Conservation (phyloP, 345 rosid species). For the Acer campestre region DNA sequence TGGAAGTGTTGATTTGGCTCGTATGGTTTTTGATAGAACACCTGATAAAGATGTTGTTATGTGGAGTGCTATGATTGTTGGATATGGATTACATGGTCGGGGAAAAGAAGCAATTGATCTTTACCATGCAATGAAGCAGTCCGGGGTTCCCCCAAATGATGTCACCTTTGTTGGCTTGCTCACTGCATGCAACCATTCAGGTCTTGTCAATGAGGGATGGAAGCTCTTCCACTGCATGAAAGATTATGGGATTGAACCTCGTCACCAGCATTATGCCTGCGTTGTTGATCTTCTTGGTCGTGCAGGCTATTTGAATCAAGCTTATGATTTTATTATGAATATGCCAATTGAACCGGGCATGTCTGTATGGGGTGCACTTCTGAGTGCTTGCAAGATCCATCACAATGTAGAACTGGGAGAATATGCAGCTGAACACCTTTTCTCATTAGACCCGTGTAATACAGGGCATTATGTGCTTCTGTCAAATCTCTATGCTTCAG, state of each 20-base stretch:
- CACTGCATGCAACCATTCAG: conserved; percentile 68
- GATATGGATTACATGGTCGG: conserved; percentile 70
- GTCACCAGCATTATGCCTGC: conserved; percentile 70
- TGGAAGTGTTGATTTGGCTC: conserved; percentile 58
- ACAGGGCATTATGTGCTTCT: conserved; percentile 75
- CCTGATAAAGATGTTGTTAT: conserved; percentile 59
- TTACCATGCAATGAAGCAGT: conserved; percentile 47
- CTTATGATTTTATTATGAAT: conserved; percentile 51
- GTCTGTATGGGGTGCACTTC: conserved; percentile 69
- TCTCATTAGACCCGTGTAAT: conserved; percentile 56
- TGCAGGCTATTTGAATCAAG: conserved; percentile 58
- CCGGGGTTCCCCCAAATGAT: conserved; percentile 59
- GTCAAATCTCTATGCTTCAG: conserved; percentile 74
- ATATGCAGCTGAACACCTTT: conserved; percentile 63
- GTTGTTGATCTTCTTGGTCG: conserved; percentile 79
- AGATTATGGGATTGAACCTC: conserved; percentile 52
- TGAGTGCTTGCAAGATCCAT: conserved; percentile 71
- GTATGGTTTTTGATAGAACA: conserved; percentile 54
- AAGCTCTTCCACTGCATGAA: conserved; percentile 59
- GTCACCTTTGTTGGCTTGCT: conserved; percentile 71
- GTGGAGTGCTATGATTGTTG: conserved; percentile 76
- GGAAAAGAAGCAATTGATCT: conserved; percentile 60
- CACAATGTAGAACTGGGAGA: conserved; percentile 62
- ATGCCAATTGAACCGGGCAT: conserved; percentile 68
- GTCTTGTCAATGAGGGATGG: conserved; percentile 71